These are phyloP conservation scores for Candida dajiaensis DNA, from an alignment of 805 yeast species.

Conservation along the genomic window DNA sequence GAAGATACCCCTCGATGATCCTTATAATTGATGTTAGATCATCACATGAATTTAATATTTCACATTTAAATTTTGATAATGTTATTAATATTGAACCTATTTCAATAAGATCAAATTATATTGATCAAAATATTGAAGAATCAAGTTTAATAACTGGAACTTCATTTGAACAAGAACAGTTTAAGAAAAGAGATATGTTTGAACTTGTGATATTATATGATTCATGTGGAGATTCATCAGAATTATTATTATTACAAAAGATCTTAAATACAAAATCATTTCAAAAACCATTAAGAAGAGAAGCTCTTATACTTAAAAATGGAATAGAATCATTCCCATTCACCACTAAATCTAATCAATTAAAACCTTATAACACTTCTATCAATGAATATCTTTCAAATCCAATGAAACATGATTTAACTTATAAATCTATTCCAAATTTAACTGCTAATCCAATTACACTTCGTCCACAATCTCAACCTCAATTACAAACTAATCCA, in stretches of 20 bases:
- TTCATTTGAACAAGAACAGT: slow-evolving; percentile 43
- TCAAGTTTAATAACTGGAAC: background rate
- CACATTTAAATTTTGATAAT: slow-evolving; percentile 56
- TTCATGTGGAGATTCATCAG: background rate
- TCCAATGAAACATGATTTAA: slow-evolving; percentile 15
- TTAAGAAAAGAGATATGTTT: slow-evolving; percentile 46
- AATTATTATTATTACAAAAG: slow-evolving; percentile 12
- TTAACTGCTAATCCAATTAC: slow-evolving; percentile 5
- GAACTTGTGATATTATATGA: slow-evolving; percentile 59
- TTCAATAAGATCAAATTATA: slow-evolving; percentile 41
- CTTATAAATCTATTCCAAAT: background rate
- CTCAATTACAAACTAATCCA: slow-evolving; percentile 1
- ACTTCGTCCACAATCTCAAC: slow-evolving; percentile 1
- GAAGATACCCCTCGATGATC: slow-evolving; percentile 21
- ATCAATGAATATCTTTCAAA: slow-evolving; percentile 15
- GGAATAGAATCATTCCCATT: slow-evolving; percentile 46
- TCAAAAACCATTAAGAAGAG: slow-evolving; percentile 31
- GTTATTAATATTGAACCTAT: slow-evolving; percentile 75
- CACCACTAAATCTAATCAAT: slow-evolving; percentile 11
- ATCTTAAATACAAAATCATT: slow-evolving; percentile 32
- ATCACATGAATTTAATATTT: slow-evolving; percentile 48
- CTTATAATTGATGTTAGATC: slow-evolving; percentile 72
- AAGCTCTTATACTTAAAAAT: slow-evolving; percentile 44
- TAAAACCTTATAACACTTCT: background rate
- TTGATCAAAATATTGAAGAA: slow-evolving; percentile 53